Evolutionary conservation across 257 asterid species (phyloP), one percentile per base, ranked within the genome.

Genomic region (Solanum chaucha): DNA sequence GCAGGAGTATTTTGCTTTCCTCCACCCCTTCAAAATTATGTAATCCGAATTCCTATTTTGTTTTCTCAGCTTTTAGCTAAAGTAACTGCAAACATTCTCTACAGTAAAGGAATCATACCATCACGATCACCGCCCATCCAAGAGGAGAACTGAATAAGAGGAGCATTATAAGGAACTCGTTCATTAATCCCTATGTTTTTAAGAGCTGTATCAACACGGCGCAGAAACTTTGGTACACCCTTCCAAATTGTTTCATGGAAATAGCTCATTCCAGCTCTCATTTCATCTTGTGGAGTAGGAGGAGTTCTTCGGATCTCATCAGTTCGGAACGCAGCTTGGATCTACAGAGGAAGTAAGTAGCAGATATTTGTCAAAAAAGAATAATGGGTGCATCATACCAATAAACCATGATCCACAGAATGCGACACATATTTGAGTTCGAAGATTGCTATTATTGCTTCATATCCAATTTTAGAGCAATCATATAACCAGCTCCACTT

Each of bases 101-200:
- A 5, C 10, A 48, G 30, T n/a, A 30, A 10, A 51, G 34, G 48
- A 59, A 26, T 77, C 46, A 44, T 92, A 92, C 94, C 94, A 89
- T 92, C 94, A 88, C 94, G 94, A 86, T 92, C 94, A 82, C 94
- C 94, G 6, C 94, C 94, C 94, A 92, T 92, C 94, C 94, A 92
- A 85, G 94, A 92, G 75, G 94, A 92, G 88, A 92, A 92, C 48
- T 92, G 94, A 87, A 92, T 92, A 12, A 92, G 92, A 34, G 92
- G 94, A 80, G 92, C 92, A 89, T 90, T 92, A 82, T 90, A 90
- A 70, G 94, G 94, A 89, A 92, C 90, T 26, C 94, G 94, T 30
- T 92, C 92, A 61, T 92, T 35, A 41, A 92, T 92, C 88, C 94
- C 94, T 8, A 92, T 88, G 85, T 92, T 92, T 71, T 87, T 92